Percentiles rank a stretch among this genome's conserved stretches.
Evolutionary conservation across 305 asterid species (phyloP).

Genomic region (Fraxinus greggii): DNA sequence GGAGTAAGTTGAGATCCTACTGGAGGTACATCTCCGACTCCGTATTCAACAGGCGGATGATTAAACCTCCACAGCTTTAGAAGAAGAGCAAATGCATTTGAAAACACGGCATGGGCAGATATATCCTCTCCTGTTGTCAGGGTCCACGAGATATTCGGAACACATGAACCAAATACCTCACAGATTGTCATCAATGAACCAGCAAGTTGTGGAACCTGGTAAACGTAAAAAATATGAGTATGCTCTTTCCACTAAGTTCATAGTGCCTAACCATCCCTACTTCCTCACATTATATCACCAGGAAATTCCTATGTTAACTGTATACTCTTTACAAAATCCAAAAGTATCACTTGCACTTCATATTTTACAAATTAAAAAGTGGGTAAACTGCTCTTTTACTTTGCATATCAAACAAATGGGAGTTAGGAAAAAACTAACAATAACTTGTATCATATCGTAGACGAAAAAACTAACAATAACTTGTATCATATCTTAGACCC

Average conservation of each 20-base stretch:
- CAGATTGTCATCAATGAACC: constrained; percentile 87
- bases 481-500: background rate
- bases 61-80: constrained; percentile 90
- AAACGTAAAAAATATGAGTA: constrained; percentile 9
- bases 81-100: constrained; percentile 96
- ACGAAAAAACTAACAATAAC: background rate
- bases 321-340: background rate
- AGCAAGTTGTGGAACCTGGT: constrained; percentile 96
- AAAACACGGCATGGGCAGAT: constrained; percentile 82
- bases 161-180: constrained; percentile 87
- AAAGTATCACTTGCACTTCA: background rate
- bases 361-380: background rate
- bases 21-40: constrained; percentile 95
- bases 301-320: background rate
- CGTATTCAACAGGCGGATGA: constrained; percentile 91
- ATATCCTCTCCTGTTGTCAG: constrained; percentile 78
- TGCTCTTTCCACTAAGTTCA: background rate
- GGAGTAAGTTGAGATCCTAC: constrained; percentile 94
- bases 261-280: background rate
- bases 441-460: background rate
- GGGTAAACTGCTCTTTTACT: background rate
- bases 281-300: background rate
- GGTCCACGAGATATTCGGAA: constrained; percentile 70
- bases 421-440: background rate
- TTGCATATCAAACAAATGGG: background rate